Base-by-base conservation (phyloP, 345 rosid species). In the Linum trigynum region DNA sequence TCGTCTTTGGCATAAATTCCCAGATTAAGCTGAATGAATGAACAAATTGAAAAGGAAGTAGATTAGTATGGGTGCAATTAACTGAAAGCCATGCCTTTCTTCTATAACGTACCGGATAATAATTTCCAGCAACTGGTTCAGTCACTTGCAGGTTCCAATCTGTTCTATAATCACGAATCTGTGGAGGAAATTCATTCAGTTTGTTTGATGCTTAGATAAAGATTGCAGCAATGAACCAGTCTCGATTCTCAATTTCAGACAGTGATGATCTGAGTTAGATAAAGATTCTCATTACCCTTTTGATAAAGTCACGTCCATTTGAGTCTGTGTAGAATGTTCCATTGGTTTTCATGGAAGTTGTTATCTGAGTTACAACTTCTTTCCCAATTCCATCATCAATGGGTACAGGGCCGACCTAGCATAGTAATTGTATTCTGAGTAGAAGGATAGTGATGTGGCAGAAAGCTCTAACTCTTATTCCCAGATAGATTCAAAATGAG, bases 111-210 rank as follows among this genome's bases (percentile, higher is more conserved):
- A 90, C 98, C n/a, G 97, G 98, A 75, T 92, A 92, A 74, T 92
- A 92, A 68, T 92, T 92, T 80, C 97, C 98, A 74, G 97, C 91
- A 60, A 83, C 81, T 32, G 94, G 98, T 79, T 92, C 87, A 78
- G 85, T 74, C 75, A 92, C 98, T 82, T 92, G 80, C 68, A 92
- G 83, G 66, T 90, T 71, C 98, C 98, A 92, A 73, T 92, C 98
- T 38, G 87, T 59, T 74, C 98, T 82, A 74, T 85, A 85, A 75
- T 92, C 96, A 76, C 96, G 91, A 77, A 92, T 76, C 98, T 92
- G 88, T 76, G 43, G 69, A 65, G 74, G 5, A 63, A 41, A 62
- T 51, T 55, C 58, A 11, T 23, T 55, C 39, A 61, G 43, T 72
- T 73, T n/a, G 62, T 56, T 40, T 12, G 17, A 69, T 57, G 63